phyloP scores from a whole-genome alignment of 208 protist genomes.

The Wallacemonas collosoma region DNA sequence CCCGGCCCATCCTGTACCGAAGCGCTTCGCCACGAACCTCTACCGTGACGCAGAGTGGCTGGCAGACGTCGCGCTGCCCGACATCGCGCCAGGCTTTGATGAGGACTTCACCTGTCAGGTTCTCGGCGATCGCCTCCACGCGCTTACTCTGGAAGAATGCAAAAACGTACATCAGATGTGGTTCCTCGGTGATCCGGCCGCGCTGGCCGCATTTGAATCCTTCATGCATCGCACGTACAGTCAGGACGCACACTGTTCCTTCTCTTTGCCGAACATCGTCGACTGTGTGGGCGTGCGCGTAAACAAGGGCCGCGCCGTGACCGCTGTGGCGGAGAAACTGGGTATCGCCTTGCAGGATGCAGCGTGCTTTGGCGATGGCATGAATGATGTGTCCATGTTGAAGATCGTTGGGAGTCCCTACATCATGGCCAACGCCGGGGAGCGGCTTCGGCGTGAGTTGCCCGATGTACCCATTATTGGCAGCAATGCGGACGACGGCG shows the following conservation, averaged over 20 bases:
- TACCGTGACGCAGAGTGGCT: constrained; percentile 25
- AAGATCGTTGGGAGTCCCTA: constrained; percentile 15
- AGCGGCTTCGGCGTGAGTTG: constrained; percentile 12
- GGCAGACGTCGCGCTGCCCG: constrained; percentile 16
- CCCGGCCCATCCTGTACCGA: not conserved
- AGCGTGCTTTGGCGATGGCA: constrained; percentile 27
- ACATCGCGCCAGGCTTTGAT: constrained; percentile 19
- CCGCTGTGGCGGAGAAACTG: constrained; percentile 17
- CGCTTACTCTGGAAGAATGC: constrained; percentile 14
- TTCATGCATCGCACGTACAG: constrained; percentile 13
- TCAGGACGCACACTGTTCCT: constrained; percentile 8
- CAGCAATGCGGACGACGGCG: constrained; percentile 35
- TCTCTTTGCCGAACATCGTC: constrained; percentile 26
- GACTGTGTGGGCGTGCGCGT: constrained; percentile 20
- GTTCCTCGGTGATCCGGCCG: constrained; percentile 19
- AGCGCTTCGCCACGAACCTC: constrained; percentile 20
- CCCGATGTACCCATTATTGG: constrained; percentile 31
- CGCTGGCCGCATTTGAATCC: constrained; percentile 2
- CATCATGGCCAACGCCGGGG: constrained; percentile 21
- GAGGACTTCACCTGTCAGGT: constrained; percentile 24
- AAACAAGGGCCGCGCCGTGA: constrained; percentile 29
- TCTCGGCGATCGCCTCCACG: constrained; percentile 20
- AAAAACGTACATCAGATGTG: constrained; percentile 18
- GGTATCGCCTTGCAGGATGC: constrained; percentile 10
- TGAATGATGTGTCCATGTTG: constrained; percentile 31